Percentiles rank a stretch among this genome's conserved stretches.
phyloP scores from a whole-genome alignment of 108 stramenopile genomes.

The Epithemia pelagica region DNA sequence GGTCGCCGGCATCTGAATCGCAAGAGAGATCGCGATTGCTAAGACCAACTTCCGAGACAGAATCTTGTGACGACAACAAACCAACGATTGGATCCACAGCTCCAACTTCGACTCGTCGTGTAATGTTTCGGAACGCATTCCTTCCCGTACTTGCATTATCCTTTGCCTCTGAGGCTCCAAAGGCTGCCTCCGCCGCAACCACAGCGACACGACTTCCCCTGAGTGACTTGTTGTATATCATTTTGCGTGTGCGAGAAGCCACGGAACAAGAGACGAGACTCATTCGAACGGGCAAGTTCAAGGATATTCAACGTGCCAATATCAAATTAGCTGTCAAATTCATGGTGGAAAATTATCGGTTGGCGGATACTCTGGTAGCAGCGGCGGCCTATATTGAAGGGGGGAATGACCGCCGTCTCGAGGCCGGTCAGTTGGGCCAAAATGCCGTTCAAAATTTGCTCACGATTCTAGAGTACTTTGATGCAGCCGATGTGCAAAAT shows the following conservation, averaged over 20 bases:
- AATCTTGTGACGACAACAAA: no score
- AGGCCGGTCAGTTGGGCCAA: conserved; percentile 53
- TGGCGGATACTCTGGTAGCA: conserved; percentile 62
- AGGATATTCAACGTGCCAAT: conserved; percentile 82
- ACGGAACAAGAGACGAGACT: conserved; percentile 77
- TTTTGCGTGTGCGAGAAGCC: conserved; percentile 76
- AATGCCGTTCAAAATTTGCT: conserved; percentile 67
- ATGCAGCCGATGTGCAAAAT: conserved; percentile 70
- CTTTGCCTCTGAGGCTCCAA: neutral
- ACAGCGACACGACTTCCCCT: conserved; percentile 10
- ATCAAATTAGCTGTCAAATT: conserved; percentile 84
- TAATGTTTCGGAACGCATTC: neutral
- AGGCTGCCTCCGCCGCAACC: neutral
- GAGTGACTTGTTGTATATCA: conserved; percentile 35
- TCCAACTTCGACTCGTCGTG: neutral
- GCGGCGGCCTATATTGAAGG: conserved; percentile 52
- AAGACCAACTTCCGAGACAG: no score
- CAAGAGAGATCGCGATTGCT: no score
- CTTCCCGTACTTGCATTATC: neutral
- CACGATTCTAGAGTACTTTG: conserved; percentile 86
- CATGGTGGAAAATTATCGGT: conserved; percentile 78
- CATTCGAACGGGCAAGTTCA: conserved; percentile 79
- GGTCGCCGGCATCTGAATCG: no score
- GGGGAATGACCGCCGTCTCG: conserved; percentile 28
- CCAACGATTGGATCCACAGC: no score